Percentiles rank a stretch among this genome's conserved stretches.
Evolutionary conservation across 768 basidiomycete species (phyloP).

Genomic region (Fistulinella prunicolor): DNA sequence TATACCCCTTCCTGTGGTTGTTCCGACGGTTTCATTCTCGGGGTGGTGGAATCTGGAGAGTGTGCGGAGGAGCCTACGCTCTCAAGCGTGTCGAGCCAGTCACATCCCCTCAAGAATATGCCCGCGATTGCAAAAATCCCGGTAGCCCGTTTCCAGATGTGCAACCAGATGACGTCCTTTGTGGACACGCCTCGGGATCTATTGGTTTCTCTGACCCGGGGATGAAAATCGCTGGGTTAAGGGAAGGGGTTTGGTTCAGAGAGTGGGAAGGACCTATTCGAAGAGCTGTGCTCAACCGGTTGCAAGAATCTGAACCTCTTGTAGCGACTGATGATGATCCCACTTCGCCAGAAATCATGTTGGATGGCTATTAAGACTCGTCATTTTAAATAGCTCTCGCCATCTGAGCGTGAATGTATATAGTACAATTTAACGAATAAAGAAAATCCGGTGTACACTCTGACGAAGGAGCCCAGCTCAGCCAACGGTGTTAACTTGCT

Average conservation of each 20-base stretch:
- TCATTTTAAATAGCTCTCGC: background rate
- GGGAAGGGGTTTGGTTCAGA: conserved; percentile 78
- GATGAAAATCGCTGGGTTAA: conserved; percentile 50
- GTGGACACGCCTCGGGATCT: conserved; percentile 22
- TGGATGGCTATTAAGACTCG: conserved; percentile 27
- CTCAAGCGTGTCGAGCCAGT: conserved; percentile 45
- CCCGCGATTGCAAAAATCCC: conserved; percentile 1
- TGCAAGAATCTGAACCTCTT: conserved; percentile 35
- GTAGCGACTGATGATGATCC: conserved; percentile 28
- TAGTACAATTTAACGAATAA: conserved; percentile 24
- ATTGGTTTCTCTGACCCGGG: conserved; percentile 26
- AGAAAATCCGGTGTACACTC: background rate
- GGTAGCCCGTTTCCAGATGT: conserved; percentile 5
- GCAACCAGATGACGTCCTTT: background rate
- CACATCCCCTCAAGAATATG: conserved; percentile 7
- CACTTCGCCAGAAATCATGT: conserved; percentile 8
- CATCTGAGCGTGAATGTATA: background rate
- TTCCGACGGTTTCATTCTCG: conserved; percentile 63
- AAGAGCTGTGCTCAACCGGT: conserved; percentile 49
- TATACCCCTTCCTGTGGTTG: conserved; percentile 82
- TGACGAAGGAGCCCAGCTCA: background rate
- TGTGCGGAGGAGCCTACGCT: conserved; percentile 76
- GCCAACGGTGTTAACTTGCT: background rate
- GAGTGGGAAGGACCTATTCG: conserved; percentile 71
- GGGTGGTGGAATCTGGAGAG: conserved; percentile 74